Base-by-base conservation (phyloP, 1,139 yeast genomes). In the Blastobotrys apis region DNA sequence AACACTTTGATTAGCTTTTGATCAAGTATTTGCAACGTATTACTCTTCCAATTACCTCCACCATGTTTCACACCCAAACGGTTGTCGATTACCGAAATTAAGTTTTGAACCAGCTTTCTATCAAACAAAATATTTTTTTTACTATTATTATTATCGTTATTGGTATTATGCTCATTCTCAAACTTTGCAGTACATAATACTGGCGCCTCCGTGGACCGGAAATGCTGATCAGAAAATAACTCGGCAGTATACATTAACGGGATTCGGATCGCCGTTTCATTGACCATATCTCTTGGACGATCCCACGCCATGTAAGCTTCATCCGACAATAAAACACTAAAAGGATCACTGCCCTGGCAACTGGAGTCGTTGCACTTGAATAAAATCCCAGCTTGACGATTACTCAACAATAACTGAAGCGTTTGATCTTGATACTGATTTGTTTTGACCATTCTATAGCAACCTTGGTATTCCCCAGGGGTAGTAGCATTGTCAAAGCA, bases 191-290 rank as follows among this genome's bases (percentile, higher is more conserved):
- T 41, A 30, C 39, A 41, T 13, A 41, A 15, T 12, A 41, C 36
- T 3, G 39, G 40, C 12, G 51, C 43, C 39, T 52, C 54, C 12
- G 41, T 23, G 23, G 2, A 53, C 27, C 39, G 33, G 12, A 60
- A 60, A 40, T 56, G 56, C 41, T 52, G 48, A 17, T 47, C 37
- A 8, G 55, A 50, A 21, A 48, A 44, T 9, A 46, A 40, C 38
- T 58, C 63, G 1, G 64, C 62, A 2, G 64, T 55, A 43, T 57
- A 59, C 15, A 57, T 46, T 6, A 56, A 25, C 3, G 64, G 63
- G 2, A 54, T 44, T 12, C 48, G 33, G 16, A 41, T 10, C 21
- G 35, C 35, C 21, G 39, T 29, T 25, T 34, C 35, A 20, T 39
- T 33, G 20, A 33, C 5, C 5, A 47, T 32, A 20, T 43, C 41